Evolutionary conservation across 2,329 filamentous ascomycete species (phyloP), one percentile per base, ranked within the genome.

Genomic region (Colletotrichum sp.): DNA sequence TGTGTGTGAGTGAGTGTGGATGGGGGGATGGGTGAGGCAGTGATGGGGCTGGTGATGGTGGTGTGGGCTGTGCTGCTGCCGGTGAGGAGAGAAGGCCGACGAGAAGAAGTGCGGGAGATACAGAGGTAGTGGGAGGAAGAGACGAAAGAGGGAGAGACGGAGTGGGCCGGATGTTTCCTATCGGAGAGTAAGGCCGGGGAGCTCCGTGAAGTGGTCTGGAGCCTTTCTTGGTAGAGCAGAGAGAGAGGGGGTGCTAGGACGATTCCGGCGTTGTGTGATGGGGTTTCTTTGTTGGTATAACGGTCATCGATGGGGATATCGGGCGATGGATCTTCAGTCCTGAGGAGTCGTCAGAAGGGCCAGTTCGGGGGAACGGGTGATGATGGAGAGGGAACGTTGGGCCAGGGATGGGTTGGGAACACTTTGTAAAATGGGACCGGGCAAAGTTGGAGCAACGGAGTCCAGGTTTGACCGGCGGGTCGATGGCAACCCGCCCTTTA

Each of bases 271-370:
- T n/a, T 62, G 28, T n/a, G 18, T 44, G 30, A 28, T 30, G 36
- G 36, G 24, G 24, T 62, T 68, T 59, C 69, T 75, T 72, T 75
- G 73, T 75, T 69, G 5, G 26, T 72, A 26, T 30, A 75, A 75
- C 73, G 69, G 73, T 75, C 73, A 72, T 75, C 36, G 69, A 68
- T 49, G 15, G 63, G 49, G 49, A 34, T 62, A 36, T 30, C 62
- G 49, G 30, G 26, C 21, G 60, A 32, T 21, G 34, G 60, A 52
- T 66, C 28, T 16, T 16, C 28, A 24, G n/a, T 8, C 6, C 30
- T n/a, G 39, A n/a, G 39, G 39, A 44, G 39, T 44, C 4, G 18
- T n/a, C 18, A n/a, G 39, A 44, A 3, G 39, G 18, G 5, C 7
- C 6, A 44, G 18, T 10, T 32, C n/a, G 24, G 32, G 24, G 30